Evolutionary conservation across 2,329 filamentous ascomycete genomes (phyloP).

Genomic region (Trichoderma koningiopsis): DNA sequence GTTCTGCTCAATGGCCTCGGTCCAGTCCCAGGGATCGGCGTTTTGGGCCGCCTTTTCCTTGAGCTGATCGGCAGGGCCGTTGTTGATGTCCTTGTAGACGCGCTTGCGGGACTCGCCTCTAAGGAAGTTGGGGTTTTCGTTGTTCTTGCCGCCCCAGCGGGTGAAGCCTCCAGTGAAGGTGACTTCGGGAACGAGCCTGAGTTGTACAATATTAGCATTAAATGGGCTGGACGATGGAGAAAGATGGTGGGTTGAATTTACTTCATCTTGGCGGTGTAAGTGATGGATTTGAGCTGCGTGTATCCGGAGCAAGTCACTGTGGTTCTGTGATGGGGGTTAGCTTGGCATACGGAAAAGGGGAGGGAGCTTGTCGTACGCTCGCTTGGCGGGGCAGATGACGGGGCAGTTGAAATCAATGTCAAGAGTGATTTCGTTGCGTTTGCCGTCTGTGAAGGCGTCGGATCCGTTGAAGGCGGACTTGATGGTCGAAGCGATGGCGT

Average conservation of each 20-base stretch:
- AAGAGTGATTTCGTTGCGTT: slow-evolving; percentile 16
- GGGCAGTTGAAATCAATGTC: slow-evolving; percentile 18
- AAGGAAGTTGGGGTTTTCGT: slow-evolving; percentile 17
- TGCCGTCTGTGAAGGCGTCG: slow-evolving; percentile 17
- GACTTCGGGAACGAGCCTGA: slow-evolving; percentile 21
- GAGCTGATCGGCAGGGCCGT: slow-evolving; percentile 13
- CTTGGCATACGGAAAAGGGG: neutral
- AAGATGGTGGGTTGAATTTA: neutral
- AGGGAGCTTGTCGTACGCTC: slow-evolving; percentile 6
- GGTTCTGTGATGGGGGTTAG: slow-evolving; percentile 8
- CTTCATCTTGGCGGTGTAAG: slow-evolving; percentile 24
- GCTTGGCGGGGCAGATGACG: slow-evolving; percentile 19
- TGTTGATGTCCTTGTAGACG: slow-evolving; percentile 18
- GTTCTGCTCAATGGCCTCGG: slow-evolving; percentile 9
- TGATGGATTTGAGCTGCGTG: slow-evolving; percentile 23
- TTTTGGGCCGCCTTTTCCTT: slow-evolving; percentile 16
- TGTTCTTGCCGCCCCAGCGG: slow-evolving; percentile 13
- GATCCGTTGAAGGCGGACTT: slow-evolving; percentile 13
- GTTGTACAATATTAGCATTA: neutral
- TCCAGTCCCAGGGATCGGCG: slow-evolving; percentile 16
- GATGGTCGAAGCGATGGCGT: neutral
- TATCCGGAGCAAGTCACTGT: slow-evolving; percentile 23
- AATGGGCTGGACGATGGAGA: neutral
- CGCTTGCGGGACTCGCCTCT: slow-evolving; percentile 14
- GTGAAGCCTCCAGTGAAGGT: slow-evolving; percentile 23